Base-by-base conservation (phyloP, 139 green algal species). In the Picochlorum sp. region DNA sequence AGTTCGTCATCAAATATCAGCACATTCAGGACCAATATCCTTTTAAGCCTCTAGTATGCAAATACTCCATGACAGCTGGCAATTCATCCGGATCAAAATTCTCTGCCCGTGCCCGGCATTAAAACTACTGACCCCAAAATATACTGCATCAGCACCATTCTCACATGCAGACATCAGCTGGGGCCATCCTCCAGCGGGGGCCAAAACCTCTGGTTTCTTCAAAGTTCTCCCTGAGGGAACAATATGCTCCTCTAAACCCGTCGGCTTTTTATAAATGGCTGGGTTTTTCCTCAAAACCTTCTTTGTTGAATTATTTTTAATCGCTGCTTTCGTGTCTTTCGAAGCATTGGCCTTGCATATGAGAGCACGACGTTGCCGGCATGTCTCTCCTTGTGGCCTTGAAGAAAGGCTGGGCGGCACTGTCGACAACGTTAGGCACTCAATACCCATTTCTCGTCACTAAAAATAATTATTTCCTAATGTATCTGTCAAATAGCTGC, bases 121-220 rank as follows among this genome's bases (percentile, higher is more conserved):
- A 63, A 84, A 70, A n/a, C 54, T 52, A 18, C 79, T 37, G 8
- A 85, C 68, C 2, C 86, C 87, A 69, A 92, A 90, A 70, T 95
- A 95, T 21, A 93, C 86, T 0, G 81, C 78, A 57, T 95, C 85
- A 6, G 86, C 86, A 5, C 88, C 88, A 62, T 85, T 91, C 69
- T 90, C 78, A 21, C 87, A 79, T 2, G 86, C 88, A 2, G 88
- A 83, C 9, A 68, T 56, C 32, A 95, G 68, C 68, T 95, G 87
- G n/a, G 80, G 74, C 83, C 85, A 94, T 14, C 84, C 86, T 34
- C 87, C 85, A 49, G 74, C 83, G 5, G 88, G 88, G 3, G 88
- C 71, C 18, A 95, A 64, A 20, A 95, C 76, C 62, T 95, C 69
- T 21, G 72, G 72, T 23, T 68, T 76, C 24, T 63, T 55, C 47